Percentiles rank a stretch among this genome's conserved stretches.
phyloP scores from a whole-genome alignment of 768 basidiomycete species.

The Krasilnikovozyma curviuscula region DNA sequence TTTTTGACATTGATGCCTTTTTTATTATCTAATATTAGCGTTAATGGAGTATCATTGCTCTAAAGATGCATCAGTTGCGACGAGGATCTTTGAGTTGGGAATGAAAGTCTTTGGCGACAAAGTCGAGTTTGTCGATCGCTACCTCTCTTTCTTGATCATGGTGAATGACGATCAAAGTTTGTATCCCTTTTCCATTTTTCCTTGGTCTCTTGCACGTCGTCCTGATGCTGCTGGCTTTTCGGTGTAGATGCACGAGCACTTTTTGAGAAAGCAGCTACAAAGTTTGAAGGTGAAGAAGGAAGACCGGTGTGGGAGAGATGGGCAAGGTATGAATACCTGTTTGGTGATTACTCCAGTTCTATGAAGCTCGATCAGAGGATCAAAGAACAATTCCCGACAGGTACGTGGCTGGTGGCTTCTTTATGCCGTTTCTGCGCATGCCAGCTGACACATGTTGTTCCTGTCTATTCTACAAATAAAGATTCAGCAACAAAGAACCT shows the following conservation, averaged over 20 bases:
- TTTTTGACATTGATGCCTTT: not conserved
- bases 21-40: slow-evolving; percentile 32
- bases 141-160: slow-evolving; percentile 79
- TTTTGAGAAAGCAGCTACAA: slow-evolving; percentile 69
- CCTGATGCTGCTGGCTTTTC: not conserved
- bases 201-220: not conserved
- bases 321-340: slow-evolving; percentile 88
- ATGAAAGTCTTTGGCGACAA: slow-evolving; percentile 65
- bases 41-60: slow-evolving; percentile 85
- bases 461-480: slow-evolving; percentile 22
- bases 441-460: not conserved
- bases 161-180: slow-evolving; percentile 89
- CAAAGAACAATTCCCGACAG: slow-evolving; percentile 65
- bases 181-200: slow-evolving; percentile 21
- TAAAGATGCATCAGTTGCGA: slow-evolving; percentile 57
- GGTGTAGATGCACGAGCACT: slow-evolving; percentile 73
- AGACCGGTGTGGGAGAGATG: slow-evolving; percentile 86
- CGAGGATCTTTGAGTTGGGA: slow-evolving; percentile 83
- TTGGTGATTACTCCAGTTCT: slow-evolving; percentile 71
- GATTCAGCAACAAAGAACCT: slow-evolving; percentile 73
- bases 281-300: slow-evolving; percentile 50
- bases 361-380: slow-evolving; percentile 79
- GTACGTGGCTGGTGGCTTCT: slow-evolving; percentile 29
- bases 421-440: not conserved
- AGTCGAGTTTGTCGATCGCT: slow-evolving; percentile 55